phyloP scores from a whole-genome alignment of 345 rosid species.

The Dimocarpus longan region DNA sequence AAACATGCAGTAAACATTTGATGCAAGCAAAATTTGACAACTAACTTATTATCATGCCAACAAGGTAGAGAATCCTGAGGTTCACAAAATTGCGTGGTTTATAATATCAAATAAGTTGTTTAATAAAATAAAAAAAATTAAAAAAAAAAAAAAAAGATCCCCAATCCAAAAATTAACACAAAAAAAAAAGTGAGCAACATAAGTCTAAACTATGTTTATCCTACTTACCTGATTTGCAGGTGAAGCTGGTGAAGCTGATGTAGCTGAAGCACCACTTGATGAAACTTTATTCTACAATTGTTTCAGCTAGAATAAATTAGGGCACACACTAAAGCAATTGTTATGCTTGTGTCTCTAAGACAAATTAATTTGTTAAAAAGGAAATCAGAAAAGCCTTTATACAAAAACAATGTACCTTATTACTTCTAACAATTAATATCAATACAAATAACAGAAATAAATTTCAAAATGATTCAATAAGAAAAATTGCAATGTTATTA shows the following conservation, averaged over 20 bases:
- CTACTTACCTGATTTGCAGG: conserved; percentile 48
- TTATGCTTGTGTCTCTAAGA: background rate
- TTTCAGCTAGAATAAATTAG: conserved; percentile 21
- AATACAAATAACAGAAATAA: background rate
- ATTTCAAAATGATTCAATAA: background rate
- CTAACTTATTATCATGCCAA: background rate
- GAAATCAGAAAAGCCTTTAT: background rate
- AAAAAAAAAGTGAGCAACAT: background rate
- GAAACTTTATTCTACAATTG: conserved; percentile 58
- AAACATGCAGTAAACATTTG: background rate
- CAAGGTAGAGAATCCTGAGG: background rate
- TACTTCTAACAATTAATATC: background rate
- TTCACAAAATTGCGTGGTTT: background rate
- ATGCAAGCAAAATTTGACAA: background rate
- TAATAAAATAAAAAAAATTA: too few relatives aligned
- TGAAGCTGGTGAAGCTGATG: conserved; percentile 50
- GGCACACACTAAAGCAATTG: conserved; percentile 5
- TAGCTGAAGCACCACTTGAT: conserved; percentile 56
- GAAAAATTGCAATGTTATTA: background rate
- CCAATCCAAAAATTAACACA: background rate
- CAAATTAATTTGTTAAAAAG: background rate
- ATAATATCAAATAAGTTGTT: background rate
- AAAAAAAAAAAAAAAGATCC: background rate
- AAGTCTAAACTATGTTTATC: background rate
- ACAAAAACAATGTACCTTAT: background rate